Conservation (phyloP, 225 moss, liverwort and hornwort genomes). For the Neckera pumila region DNA sequence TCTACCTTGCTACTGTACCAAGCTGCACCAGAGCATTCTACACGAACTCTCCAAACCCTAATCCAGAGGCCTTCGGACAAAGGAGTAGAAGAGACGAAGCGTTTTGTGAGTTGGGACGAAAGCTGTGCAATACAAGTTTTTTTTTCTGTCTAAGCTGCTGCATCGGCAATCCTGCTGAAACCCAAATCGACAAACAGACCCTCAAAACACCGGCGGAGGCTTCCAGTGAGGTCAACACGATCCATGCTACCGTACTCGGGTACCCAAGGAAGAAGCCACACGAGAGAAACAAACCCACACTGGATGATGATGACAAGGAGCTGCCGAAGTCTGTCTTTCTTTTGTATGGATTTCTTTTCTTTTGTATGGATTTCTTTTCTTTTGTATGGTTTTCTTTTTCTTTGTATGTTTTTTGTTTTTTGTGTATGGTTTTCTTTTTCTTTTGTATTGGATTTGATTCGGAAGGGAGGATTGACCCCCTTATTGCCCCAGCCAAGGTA, state of each 20-base stretch:
- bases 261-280: background rate
- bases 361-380: no score
- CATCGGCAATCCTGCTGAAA: background rate
- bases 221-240: background rate
- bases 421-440: background rate
- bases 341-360: background rate
- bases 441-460: background rate
- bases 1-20: background rate
- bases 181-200: background rate
- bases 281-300: background rate
- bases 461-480: no score
- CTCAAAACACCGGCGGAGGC: background rate
- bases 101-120: background rate
- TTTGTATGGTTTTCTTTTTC: background rate
- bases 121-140: no score
- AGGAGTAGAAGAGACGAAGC: no score
- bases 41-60: background rate
- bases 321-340: background rate
- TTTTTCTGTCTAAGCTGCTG: background rate
- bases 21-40: background rate
- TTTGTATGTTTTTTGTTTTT: no score
- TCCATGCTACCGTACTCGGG: background rate
- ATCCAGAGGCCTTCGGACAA: background rate
- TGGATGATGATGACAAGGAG: background rate
- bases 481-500: no score